phyloP scores from a whole-genome alignment of 2,329 filamentous ascomycete species.

The Alternaria postmessia region DNA sequence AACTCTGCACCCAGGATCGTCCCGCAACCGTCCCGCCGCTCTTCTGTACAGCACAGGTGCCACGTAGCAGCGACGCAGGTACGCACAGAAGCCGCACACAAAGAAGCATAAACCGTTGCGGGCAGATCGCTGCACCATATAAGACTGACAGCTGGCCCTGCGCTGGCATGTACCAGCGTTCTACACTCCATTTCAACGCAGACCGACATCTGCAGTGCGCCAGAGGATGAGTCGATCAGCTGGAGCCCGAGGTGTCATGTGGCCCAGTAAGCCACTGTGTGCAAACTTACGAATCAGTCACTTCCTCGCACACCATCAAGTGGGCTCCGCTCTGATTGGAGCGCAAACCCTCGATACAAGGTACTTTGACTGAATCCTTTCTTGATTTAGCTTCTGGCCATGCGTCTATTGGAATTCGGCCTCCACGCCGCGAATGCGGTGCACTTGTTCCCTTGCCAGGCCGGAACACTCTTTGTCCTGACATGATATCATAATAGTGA shows the following conservation, averaged over 20 bases:
- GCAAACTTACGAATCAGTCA: constrained; percentile 47
- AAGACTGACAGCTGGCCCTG: constrained; percentile 30
- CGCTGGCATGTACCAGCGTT: constrained; percentile 16
- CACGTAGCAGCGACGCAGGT: constrained; percentile 49
- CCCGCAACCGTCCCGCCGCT: constrained; percentile 46
- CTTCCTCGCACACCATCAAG: constrained; percentile 49
- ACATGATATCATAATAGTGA: constrained; percentile 44
- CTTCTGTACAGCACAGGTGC: constrained; percentile 48
- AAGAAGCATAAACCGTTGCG: constrained; percentile 35
- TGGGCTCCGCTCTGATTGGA: constrained; percentile 40
- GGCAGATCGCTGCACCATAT: constrained; percentile 29
- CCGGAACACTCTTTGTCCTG: constrained; percentile 31
- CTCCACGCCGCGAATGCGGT: constrained; percentile 39
- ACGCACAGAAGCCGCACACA: constrained; percentile 39
- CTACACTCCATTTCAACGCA: constrained; percentile 30
- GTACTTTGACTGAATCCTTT: constrained; percentile 46
- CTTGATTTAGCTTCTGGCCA: constrained; percentile 49
- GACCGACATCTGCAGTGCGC: constrained; percentile 36
- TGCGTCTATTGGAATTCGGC: constrained; percentile 46
- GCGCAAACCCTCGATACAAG: constrained; percentile 39
- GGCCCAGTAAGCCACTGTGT: constrained; percentile 49
- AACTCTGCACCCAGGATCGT: constrained; percentile 47
- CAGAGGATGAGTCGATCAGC: constrained; percentile 48
- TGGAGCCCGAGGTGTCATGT: constrained; percentile 46
- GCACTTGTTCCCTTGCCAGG: constrained; percentile 34